phyloP scores from a whole-genome alignment of 2,329 filamentous ascomycete genomes.

The Colletotrichum euphorbiae region DNA sequence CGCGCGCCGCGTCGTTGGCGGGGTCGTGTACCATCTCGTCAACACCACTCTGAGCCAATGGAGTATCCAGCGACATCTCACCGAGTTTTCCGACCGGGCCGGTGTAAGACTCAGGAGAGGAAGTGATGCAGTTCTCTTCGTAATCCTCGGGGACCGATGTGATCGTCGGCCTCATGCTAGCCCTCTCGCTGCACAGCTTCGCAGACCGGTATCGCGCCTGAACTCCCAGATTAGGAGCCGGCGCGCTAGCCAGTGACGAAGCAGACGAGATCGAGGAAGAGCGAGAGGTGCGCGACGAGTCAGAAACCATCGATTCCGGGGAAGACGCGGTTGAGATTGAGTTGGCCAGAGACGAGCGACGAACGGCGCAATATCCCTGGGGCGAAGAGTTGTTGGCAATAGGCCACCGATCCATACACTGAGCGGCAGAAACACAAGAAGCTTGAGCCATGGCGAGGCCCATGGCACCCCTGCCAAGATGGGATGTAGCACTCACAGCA shows the following conservation, averaged over 20 bases:
- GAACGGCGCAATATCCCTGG: slow-evolving; percentile 60
- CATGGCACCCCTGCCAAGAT: slow-evolving; percentile 67
- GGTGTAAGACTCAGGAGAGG: slow-evolving; percentile 69
- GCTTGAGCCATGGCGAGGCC: slow-evolving; percentile 69
- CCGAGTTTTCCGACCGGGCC: slow-evolving; percentile 64
- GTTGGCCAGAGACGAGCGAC: slow-evolving; percentile 72
- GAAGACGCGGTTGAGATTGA: slow-evolving; percentile 73
- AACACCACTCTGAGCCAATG: slow-evolving; percentile 58
- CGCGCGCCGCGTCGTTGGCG: slow-evolving; percentile 66
- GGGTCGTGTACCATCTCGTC: slow-evolving; percentile 57
- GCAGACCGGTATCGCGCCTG: slow-evolving; percentile 72
- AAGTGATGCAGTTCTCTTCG: slow-evolving; percentile 61
- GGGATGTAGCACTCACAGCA: slow-evolving; percentile 66
- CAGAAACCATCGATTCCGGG: slow-evolving; percentile 75
- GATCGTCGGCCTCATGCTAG: slow-evolving; percentile 63
- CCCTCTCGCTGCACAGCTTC: slow-evolving; percentile 69
- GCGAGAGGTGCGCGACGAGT: slow-evolving; percentile 70
- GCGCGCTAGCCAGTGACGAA: slow-evolving; percentile 71
- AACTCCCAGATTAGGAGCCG: slow-evolving; percentile 67
- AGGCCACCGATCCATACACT: slow-evolving; percentile 66
- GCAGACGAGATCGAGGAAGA: slow-evolving; percentile 74
- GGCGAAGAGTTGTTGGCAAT: slow-evolving; percentile 63
- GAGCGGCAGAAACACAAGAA: slow-evolving; percentile 57
- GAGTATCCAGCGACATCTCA: slow-evolving; percentile 62
- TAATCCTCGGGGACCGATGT: slow-evolving; percentile 69